Base-by-base conservation (phyloP, 225 moss, liverwort and hornwort genomes). In the Polytrichum formosum region DNA sequence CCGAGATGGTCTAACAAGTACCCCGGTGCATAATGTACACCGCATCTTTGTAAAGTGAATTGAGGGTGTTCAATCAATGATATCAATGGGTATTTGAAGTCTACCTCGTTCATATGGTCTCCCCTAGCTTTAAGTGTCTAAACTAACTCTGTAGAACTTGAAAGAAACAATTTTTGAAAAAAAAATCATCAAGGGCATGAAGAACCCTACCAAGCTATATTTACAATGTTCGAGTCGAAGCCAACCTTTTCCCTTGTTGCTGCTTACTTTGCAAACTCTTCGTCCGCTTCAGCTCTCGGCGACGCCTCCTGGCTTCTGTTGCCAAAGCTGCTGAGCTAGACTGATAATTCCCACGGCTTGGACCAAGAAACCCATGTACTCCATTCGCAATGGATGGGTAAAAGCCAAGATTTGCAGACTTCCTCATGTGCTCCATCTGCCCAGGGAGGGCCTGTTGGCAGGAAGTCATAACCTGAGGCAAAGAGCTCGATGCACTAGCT, bases 1-100 rank as follows among this genome's bases (percentile, higher is more conserved):
- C 82, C 79, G 37, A 61, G 31, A 76, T 72, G 72, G 76, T 79
- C 74, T 69, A 69, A 28, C 55, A 30, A 87, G 75, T 70, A 66
- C 84, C 81, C 77, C 68, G 73, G 77, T 84, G 84, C 84, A 81
- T 81, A 75, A 77, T 82, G 77, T 79, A 84, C 84, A 87, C 79
- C 23, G 33, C 56, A 69, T 77, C 72, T 83, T 73, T 80, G 72
- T 82, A 78, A 72, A 78, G 75, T 18, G 86, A 83, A 80, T 80
- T 46, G 75, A 75, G 64, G 63, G 61, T 78, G 86, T 83, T 87
- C 83, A 83, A 83, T 68, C 68, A 26, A 27, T 77, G 75, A 80
- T 87, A 87, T 78, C 86, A 87, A 83, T 75, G 77, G 86, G 65
- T 73, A 73, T 73, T 68, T 83, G 65, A 75, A 77, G 72, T 53